Conservation (phyloP, 2,329 filamentous ascomycete species). For the Penicillium italicum region DNA sequence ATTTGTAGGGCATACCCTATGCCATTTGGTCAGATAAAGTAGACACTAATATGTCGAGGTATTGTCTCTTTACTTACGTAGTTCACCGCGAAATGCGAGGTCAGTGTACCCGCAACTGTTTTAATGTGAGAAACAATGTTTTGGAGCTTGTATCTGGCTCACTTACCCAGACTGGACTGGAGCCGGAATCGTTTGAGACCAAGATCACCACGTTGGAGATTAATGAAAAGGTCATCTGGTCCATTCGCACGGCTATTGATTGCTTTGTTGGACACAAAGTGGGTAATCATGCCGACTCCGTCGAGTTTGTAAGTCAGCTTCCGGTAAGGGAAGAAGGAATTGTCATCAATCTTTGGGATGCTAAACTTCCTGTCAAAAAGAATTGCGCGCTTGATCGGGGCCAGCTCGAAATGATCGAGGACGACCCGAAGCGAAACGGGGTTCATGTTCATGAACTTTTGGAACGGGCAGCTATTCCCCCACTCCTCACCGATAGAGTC, state of each 20-base stretch:
- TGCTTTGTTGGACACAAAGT: constrained; percentile 55
- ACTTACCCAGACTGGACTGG: constrained; percentile 34
- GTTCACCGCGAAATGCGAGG: constrained; percentile 49
- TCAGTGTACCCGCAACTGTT: constrained; percentile 39
- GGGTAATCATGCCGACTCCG: constrained; percentile 48
- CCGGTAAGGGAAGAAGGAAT: constrained; percentile 29
- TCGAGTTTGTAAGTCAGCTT: constrained; percentile 34
- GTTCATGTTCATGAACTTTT: constrained; percentile 28
- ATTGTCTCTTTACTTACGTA: constrained; percentile 35
- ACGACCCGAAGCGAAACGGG: constrained; percentile 33
- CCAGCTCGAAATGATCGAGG: constrained; percentile 31
- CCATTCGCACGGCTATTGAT: constrained; percentile 54
- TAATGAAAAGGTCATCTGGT: constrained; percentile 58
- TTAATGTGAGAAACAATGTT: background rate
- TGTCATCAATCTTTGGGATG: constrained; percentile 31
- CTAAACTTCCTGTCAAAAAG: constrained; percentile 25
- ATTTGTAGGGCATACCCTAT: constrained; percentile 59
- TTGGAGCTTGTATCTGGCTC: too few relatives aligned
- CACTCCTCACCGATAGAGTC: constrained; percentile 16
- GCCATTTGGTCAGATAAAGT: background rate
- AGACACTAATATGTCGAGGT: background rate
- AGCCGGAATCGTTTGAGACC: constrained; percentile 45
- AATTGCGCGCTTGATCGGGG: constrained; percentile 26
- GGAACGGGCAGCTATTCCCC: constrained; percentile 50
- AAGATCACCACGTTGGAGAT: constrained; percentile 47